phyloP scores from a whole-genome alignment of 2,329 filamentous ascomycete species.

The Epichloe sibirici region DNA sequence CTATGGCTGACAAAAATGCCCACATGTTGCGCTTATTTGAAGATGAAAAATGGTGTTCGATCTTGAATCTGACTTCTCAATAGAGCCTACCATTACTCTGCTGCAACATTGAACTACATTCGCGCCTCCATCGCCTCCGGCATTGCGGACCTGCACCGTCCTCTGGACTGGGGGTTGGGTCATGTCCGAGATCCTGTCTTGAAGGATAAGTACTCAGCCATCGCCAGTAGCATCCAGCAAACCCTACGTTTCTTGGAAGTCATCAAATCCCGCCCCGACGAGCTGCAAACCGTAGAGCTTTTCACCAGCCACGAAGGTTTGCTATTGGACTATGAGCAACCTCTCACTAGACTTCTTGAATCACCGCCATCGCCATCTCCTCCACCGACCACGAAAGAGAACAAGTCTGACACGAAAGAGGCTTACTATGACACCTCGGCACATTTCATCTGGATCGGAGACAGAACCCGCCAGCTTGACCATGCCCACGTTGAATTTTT shows the following conservation, averaged over 20 bases:
- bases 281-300: slow-evolving; percentile 83
- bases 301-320: slow-evolving; percentile 94
- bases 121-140: slow-evolving; percentile 73
- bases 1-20: no score
- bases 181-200: slow-evolving; percentile 77
- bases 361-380: slow-evolving; percentile 43
- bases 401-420: slow-evolving; percentile 21
- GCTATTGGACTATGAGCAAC: slow-evolving; percentile 87
- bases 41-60: no score
- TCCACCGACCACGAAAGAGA: slow-evolving; percentile 17
- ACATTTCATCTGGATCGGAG: slow-evolving; percentile 97
- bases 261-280: slow-evolving; percentile 73
- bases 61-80: not conserved
- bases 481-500: slow-evolving; percentile 96
- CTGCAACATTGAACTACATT: slow-evolving; percentile 88
- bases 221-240: slow-evolving; percentile 78
- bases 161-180: slow-evolving; percentile 87
- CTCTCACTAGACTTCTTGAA: slow-evolving; percentile 64
- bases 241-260: slow-evolving; percentile 90
- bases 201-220: slow-evolving; percentile 74
- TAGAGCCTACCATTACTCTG: slow-evolving; percentile 89
- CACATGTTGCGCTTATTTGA: not conserved
- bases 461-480: slow-evolving; percentile 86
- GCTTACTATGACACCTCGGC: slow-evolving; percentile 89
- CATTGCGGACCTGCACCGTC: slow-evolving; percentile 85